These are phyloP conservation scores for Buxus sempervirens DNA, from an alignment of 164 flowering plant genomes.

Conservation along the genomic window DNA sequence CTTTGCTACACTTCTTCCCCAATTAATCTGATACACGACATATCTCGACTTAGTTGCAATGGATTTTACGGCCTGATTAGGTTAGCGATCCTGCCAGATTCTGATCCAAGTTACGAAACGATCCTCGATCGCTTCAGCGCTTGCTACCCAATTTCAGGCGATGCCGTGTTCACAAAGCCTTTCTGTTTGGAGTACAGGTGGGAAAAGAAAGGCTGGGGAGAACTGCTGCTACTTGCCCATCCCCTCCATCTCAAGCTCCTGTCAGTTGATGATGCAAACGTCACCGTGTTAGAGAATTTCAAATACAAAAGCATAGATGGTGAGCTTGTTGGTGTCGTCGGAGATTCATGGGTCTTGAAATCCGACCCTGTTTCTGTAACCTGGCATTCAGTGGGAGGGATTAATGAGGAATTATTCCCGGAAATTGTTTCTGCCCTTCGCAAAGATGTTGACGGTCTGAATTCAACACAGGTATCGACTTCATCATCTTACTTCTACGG, in stretches of 20 bases:
- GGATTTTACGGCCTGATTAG: slow-evolving; percentile 65
- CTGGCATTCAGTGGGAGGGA: slow-evolving; percentile 79
- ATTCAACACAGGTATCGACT: slow-evolving; percentile 41
- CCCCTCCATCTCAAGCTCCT: slow-evolving; percentile 71
- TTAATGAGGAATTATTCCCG: slow-evolving; percentile 35
- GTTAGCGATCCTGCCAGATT: slow-evolving; percentile 56
- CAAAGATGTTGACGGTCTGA: slow-evolving; percentile 55
- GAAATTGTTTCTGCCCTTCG: slow-evolving; percentile 56
- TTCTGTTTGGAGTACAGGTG: slow-evolving; percentile 71
- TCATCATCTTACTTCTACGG: slow-evolving; percentile 85
- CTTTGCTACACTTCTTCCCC: slow-evolving; percentile 63
- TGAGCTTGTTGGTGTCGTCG: slow-evolving; percentile 92
- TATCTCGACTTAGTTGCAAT: slow-evolving; percentile 36
- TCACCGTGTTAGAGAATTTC: slow-evolving; percentile 51
- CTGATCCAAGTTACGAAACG: slow-evolving; percentile 29
- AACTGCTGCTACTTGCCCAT: slow-evolving; percentile 76
- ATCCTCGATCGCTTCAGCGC: slow-evolving; percentile 71
- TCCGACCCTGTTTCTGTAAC: slow-evolving; percentile 56
- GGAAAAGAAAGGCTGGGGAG: slow-evolving; percentile 88
- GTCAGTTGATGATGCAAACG: slow-evolving; percentile 21
- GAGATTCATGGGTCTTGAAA: slow-evolving; percentile 68
- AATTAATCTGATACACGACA: slow-evolving; percentile 35
- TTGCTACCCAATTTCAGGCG: slow-evolving; percentile 72
- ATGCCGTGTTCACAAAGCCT: slow-evolving; percentile 51
- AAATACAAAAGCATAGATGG: slow-evolving; percentile 85